Conservation (phyloP, 108 stramenopile genomes). For the Cylindrotheca fusiformis region DNA sequence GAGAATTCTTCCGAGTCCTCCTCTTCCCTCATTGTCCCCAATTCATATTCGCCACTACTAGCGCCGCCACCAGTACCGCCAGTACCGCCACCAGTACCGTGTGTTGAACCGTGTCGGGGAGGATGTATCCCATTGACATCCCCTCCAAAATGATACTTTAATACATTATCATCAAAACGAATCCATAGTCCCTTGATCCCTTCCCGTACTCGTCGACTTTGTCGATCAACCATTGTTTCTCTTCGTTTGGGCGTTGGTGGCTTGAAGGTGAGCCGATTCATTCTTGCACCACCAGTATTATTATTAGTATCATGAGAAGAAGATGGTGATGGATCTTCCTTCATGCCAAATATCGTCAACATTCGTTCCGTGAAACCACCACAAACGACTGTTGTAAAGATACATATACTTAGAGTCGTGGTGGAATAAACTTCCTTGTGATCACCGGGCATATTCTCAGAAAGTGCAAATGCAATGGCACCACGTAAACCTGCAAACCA, state of each 20-base stretch:
- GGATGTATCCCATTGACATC: conserved; percentile 1
- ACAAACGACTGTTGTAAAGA: conserved; percentile 95
- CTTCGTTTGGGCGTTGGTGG: conserved; percentile 15
- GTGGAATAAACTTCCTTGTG: conserved; percentile 85
- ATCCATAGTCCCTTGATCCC: conserved; percentile 58
- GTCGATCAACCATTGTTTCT: conserved; percentile 7
- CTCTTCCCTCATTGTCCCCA: conserved; percentile 9
- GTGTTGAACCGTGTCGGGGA: neutral
- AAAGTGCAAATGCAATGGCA: conserved; percentile 94
- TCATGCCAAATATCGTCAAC: conserved; percentile 85
- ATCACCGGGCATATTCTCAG: conserved; percentile 91
- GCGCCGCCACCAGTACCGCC: too few species aligned
- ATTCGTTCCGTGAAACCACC: conserved; percentile 93
- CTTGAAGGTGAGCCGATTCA: conserved; percentile 26
- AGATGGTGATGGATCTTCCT: conserved; percentile 28
- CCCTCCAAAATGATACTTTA: conserved; percentile 70
- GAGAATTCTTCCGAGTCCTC: neutral
- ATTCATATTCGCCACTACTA: conserved; percentile 18
- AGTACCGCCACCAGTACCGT: neutral
- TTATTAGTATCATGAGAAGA: neutral
- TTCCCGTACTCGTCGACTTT: conserved; percentile 19
- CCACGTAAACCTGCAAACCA: conserved; percentile 97
- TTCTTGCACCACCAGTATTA: conserved; percentile 10
- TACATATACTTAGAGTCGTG: conserved; percentile 91
- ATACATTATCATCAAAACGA: conserved; percentile 55